Conservation (phyloP, 2,329 filamentous ascomycete genomes). For the Nemania sp. region DNA sequence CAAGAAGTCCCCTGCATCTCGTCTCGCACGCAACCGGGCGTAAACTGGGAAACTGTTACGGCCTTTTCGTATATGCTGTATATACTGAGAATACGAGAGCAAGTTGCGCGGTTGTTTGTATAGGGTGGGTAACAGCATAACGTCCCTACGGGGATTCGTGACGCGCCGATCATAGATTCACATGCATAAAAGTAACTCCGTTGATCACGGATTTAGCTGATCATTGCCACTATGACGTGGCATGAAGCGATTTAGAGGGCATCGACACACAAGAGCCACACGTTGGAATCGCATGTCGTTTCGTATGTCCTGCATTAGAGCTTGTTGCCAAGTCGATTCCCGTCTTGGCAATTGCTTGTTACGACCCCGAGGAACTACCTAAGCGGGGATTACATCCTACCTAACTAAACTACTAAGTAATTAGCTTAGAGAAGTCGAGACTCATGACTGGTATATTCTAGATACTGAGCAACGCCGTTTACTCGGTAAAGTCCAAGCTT, state of each 20-base stretch:
- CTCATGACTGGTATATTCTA: too few relatives aligned
- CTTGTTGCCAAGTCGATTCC: constrained; percentile 43
- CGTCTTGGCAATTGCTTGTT: constrained; percentile 48
- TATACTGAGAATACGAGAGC: neutral
- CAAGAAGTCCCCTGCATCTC: neutral
- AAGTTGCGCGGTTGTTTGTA: neutral
- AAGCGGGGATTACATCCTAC: neutral
- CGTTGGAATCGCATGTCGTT: constrained; percentile 13
- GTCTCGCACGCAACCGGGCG: neutral
- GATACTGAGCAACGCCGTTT: too few relatives aligned
- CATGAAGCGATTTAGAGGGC: neutral
- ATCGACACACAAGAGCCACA: neutral
- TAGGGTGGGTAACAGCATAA: neutral
- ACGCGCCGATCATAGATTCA: constrained; percentile 10
- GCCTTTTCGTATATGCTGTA: neutral
- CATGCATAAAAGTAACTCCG: neutral
- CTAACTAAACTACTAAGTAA: too few relatives aligned
- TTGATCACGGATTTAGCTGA: neutral
- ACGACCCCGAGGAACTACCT: neutral
- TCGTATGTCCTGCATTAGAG: constrained; percentile 36
- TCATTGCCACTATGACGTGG: neutral
- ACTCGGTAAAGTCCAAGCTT: too few relatives aligned
- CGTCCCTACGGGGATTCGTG: neutral
- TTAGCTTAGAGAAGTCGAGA: too few relatives aligned
- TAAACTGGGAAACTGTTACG: neutral